These are phyloP conservation scores for Lipomyces sp. DNA, from an alignment of 805 yeast genomes.

Conservation along the genomic window DNA sequence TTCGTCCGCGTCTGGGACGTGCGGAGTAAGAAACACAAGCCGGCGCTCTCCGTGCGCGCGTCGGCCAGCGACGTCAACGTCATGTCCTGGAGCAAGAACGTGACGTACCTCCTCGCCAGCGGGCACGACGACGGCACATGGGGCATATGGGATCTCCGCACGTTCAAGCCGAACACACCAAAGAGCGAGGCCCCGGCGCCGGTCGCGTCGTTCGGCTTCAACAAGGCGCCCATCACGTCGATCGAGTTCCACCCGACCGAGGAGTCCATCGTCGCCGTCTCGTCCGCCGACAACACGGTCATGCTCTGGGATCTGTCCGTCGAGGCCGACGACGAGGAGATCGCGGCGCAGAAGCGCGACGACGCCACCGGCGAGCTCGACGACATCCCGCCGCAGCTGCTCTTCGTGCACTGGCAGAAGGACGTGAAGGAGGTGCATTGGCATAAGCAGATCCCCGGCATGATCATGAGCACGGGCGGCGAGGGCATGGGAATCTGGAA, in stretches of 20 bases:
- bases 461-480: slow-evolving; percentile 89
- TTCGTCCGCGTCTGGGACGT: slow-evolving; percentile 94
- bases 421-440: slow-evolving; percentile 97
- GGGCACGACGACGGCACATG: slow-evolving; percentile 98
- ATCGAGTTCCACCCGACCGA: slow-evolving; percentile 93
- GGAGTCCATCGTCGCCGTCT: slow-evolving; percentile 92
- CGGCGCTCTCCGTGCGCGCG: slow-evolving; percentile 81
- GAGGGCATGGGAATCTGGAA: slow-evolving; percentile 96
- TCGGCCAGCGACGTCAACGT: slow-evolving; percentile 86
- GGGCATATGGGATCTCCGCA: slow-evolving; percentile 97
- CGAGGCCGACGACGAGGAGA: slow-evolving; percentile 97
- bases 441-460: slow-evolving; percentile 96
- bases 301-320: slow-evolving; percentile 98
- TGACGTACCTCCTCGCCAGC: slow-evolving; percentile 81
- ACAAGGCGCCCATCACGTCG: slow-evolving; percentile 87
- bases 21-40: slow-evolving; percentile 84
- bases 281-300: slow-evolving; percentile 94
- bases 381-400: slow-evolving; percentile 90
- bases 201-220: slow-evolving; percentile 94
- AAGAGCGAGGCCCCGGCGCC: slow-evolving; percentile 56
- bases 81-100: slow-evolving; percentile 88
- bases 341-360: slow-evolving; percentile 76
- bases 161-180: slow-evolving; percentile 55
- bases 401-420: slow-evolving; percentile 97
- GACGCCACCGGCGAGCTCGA: slow-evolving; percentile 62